Percentiles rank a stretch among this genome's conserved stretches.
These are phyloP conservation scores for Babesia gibsoni DNA, from an alignment of 169 alveolate genomes.

Conservation along the genomic window DNA sequence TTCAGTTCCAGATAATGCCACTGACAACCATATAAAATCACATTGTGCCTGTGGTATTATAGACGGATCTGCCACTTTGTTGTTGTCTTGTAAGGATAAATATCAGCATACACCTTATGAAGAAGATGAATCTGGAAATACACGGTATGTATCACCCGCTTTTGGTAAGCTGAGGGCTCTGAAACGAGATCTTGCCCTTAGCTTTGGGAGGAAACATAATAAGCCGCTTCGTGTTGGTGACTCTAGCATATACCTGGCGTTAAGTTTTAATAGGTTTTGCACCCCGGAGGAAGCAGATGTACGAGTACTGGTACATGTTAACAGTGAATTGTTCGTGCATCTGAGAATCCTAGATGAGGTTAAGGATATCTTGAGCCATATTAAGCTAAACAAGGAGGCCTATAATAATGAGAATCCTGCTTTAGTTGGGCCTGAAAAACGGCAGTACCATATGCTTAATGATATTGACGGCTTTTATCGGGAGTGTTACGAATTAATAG, in stretches of 20 bases:
- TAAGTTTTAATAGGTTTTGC: slow-evolving; percentile 37
- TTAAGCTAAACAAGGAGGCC: slow-evolving; percentile 31
- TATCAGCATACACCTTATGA: no score
- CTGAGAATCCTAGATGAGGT: slow-evolving; percentile 47
- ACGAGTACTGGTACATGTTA: slow-evolving; percentile 38
- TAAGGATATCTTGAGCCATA: slow-evolving; percentile 15
- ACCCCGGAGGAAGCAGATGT: slow-evolving; percentile 49
- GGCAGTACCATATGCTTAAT: slow-evolving; percentile 6
- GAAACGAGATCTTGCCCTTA: not conserved
- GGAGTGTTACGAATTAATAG: slow-evolving; percentile 50
- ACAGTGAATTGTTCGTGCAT: slow-evolving; percentile 50
- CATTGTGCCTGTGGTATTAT: slow-evolving; percentile 13
- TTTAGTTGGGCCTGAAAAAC: slow-evolving; percentile 16
- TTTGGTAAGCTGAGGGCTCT: not conserved
- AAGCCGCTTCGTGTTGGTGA: not conserved
- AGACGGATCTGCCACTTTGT: slow-evolving; percentile 20
- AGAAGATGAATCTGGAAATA: no score
- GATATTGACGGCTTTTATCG: slow-evolving; percentile 6
- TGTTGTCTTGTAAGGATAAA: slow-evolving; percentile 5
- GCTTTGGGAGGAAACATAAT: not conserved
- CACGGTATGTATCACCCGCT: no score
- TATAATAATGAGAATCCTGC: slow-evolving; percentile 27
- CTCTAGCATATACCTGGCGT: slow-evolving; percentile 34
- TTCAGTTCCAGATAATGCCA: not conserved
- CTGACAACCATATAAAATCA: not conserved